A percentile compares a stretch with the other conserved stretches of the same genome.
Evolutionary conservation across 148 eudicot species (phyloP).

Genomic region (Nyssa sinensis): DNA sequence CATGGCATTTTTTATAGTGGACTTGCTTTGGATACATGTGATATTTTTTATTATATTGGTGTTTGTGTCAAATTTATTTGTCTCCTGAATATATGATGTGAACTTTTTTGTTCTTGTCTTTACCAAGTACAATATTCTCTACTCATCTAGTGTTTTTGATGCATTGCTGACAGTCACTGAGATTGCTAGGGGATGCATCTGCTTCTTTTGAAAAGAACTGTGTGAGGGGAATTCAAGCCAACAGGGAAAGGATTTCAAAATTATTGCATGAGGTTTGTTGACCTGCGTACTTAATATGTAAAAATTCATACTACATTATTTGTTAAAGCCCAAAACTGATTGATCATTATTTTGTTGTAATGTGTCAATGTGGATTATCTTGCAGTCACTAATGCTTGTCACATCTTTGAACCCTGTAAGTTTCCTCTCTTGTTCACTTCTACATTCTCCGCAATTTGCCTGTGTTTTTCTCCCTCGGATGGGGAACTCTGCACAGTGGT

Average conservation of each 20-base stretch:
- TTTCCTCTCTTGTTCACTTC: constrained; percentile 1
- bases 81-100: not conserved
- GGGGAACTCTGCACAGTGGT: not conserved
- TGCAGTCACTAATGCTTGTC: constrained; percentile 98
- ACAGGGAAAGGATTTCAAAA: constrained; percentile 78
- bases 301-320: not conserved
- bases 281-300: not conserved
- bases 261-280: constrained; percentile 76
- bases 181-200: constrained; percentile 91
- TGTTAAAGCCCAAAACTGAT: constrained; percentile 13
- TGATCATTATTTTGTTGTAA: constrained; percentile 11
- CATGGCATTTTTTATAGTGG: no score
- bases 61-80: not conserved
- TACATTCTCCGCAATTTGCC: not conserved
- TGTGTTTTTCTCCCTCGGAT: not conserved
- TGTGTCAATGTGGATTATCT: constrained; percentile 8
- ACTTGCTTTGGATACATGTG: not conserved
- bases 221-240: constrained; percentile 91
- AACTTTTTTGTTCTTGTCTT: constrained; percentile 7
- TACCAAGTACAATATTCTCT: not conserved
- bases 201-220: constrained; percentile 96
- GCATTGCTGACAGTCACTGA: constrained; percentile 53
- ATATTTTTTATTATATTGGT: no score
- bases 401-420: constrained; percentile 96
- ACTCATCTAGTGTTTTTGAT: not conserved